Evolutionary conservation across 495 filamentous ascomycete genomes (phyloP).

Genomic region (Xanthoparmelia taractica): DNA sequence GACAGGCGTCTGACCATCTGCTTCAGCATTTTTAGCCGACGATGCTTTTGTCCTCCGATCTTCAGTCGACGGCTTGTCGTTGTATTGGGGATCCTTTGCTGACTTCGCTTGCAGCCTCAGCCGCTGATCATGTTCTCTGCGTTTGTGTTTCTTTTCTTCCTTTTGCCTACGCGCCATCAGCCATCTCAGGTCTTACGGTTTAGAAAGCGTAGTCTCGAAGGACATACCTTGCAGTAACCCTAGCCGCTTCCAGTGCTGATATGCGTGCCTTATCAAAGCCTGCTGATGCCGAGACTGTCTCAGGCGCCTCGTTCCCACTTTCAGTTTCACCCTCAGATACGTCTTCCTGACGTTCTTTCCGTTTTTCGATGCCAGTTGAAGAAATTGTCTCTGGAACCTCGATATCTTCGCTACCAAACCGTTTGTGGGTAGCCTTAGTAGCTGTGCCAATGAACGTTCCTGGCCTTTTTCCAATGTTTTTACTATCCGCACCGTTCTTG

Average conservation of each 20-base stretch:
- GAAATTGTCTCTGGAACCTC: slow-evolving; percentile 9
- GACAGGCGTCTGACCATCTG: background rate
- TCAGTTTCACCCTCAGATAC: background rate
- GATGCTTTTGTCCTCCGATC: background rate
- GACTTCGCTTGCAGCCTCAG: slow-evolving; percentile 43
- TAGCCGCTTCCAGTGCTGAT: slow-evolving; percentile 12
- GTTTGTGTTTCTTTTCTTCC: slow-evolving; percentile 37
- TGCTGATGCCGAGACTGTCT: slow-evolving; percentile 20
- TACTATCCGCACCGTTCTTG: background rate
- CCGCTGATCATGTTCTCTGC: slow-evolving; percentile 41
- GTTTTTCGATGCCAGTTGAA: slow-evolving; percentile 1
- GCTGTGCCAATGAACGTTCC: background rate
- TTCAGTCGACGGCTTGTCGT: background rate
- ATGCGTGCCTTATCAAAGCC: slow-evolving; percentile 18
- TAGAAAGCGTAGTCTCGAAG: slow-evolving; percentile 30
- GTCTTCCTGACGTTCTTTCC: background rate
- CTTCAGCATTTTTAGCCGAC: background rate
- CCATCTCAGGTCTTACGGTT: slow-evolving; percentile 37
- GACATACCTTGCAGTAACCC: slow-evolving; percentile 9
- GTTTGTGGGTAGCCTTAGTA: slow-evolving; percentile 10
- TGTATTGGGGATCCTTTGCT: slow-evolving; percentile 27
- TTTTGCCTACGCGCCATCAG: slow-evolving; percentile 37
- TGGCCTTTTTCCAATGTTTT: background rate
- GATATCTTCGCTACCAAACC: slow-evolving; percentile 9
- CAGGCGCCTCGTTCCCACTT: slow-evolving; percentile 31